Evolutionary conservation across 192 early-diverging fungal genomes (phyloP), one percentile per base, ranked within the genome.

Genomic region (Obelidium mucronatum): DNA sequence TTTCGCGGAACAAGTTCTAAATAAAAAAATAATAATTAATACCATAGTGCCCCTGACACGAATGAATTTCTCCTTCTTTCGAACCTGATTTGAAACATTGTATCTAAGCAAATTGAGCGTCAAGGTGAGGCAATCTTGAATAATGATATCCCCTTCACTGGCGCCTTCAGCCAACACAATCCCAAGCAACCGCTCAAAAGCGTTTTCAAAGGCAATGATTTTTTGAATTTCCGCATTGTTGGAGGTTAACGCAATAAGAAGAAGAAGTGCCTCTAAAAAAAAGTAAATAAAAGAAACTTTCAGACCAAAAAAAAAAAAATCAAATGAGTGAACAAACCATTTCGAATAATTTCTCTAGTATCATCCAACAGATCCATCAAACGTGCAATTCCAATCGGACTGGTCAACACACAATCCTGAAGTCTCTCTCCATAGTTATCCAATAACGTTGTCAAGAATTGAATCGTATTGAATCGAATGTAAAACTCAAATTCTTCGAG

Each of bases 201-300:
- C 95, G 74, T 94, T 97, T 69, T 98, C 94, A 84, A 99, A 99
- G 17, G 98, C 97, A 58, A 99, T 94, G 73, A 99, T 95, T 86
- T 99, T 98, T 85, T 99, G 98, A 31, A 99, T 93, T 66, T 98
- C 97, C 11, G 95, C 93, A 81, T 97, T 97, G 51, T 84, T 89
- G 61, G 93, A 88, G n/a, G 96, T 97, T 53, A 99, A 87, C 0
- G 93, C 87, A 64, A 97, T 97, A 76, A 99, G 73, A 33, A 99
- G 80, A 73, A 97, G 82, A 11, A 99, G 84, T 5, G 94, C 94
- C 90, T 98, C 96, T 95, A 81, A 44, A 42, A 31, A 26, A 30
- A 6, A 19, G 52, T 95, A 81, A 44, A 42, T 40, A 26, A 30
- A 6, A 19, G 52, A 67, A n/a, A 34, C 1, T 63, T 78, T 58